Percentiles rank a stretch among this genome's conserved stretches.
Conservation (phyloP, 257 asterid genomes). For the Plectranthus barbatus region DNA sequence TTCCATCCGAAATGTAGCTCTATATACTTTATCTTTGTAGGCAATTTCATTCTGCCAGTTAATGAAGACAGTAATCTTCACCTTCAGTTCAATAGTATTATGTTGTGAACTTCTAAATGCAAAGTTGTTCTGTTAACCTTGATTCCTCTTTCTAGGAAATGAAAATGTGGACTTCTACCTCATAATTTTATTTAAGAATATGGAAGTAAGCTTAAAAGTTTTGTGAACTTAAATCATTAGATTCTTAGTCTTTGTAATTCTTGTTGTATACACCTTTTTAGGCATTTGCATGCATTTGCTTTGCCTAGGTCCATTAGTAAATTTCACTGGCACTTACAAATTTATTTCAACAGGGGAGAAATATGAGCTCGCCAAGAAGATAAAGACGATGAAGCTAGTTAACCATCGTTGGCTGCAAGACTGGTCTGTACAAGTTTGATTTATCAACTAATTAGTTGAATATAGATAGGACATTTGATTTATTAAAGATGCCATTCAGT, state of each 20-base stretch:
- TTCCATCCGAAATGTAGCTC: background rate
- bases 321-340: background rate
- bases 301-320: background rate
- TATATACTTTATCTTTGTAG: too few relatives aligned
- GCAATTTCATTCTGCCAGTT: too few relatives aligned
- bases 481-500: background rate
- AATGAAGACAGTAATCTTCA: too few relatives aligned
- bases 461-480: background rate
- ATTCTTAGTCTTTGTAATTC: background rate
- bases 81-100: background rate
- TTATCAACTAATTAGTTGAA: slow-evolving; percentile 2
- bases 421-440: slow-evolving; percentile 43
- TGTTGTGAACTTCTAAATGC: background rate
- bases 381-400: slow-evolving; percentile 63
- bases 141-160: background rate
- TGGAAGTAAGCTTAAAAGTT: background rate
- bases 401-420: slow-evolving; percentile 94
- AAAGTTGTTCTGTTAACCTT: background rate
- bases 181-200: background rate
- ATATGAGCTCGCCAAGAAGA: slow-evolving; percentile 73
- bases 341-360: slow-evolving; percentile 62
- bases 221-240: background rate
- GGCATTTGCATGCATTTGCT: background rate
- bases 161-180: background rate
- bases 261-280: background rate